Percentiles rank a stretch among this genome's conserved stretches.
Conservation (phyloP, 2,329 filamentous ascomycete genomes). For the Ceratocystis cacaofunesta region DNA sequence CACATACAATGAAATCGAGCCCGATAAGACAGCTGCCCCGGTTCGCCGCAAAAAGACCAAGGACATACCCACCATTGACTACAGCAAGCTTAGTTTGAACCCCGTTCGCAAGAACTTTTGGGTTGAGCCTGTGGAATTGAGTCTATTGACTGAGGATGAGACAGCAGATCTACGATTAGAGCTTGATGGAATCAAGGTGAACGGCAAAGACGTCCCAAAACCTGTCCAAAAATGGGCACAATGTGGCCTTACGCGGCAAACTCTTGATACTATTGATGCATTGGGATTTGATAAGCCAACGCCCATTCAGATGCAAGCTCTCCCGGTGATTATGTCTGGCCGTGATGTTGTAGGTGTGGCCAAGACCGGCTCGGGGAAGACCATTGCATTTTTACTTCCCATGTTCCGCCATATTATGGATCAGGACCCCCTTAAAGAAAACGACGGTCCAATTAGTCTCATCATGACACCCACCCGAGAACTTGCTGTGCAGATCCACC, state of each 20-base stretch:
- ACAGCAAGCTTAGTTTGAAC: conserved; percentile 71
- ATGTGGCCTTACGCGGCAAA: conserved; percentile 75
- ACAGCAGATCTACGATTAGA: conserved; percentile 68
- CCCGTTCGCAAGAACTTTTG: conserved; percentile 91
- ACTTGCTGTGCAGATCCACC: conserved; percentile 82
- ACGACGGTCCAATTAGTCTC: conserved; percentile 75
- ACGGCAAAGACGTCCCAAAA: conserved; percentile 74
- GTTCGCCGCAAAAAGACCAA: conserved; percentile 68
- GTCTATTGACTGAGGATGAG: conserved; percentile 71
- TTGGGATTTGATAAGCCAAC: conserved; percentile 81
- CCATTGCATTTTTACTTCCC: conserved; percentile 82
- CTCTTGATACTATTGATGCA: conserved; percentile 67
- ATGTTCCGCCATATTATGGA: conserved; percentile 99
- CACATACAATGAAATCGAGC: conserved; percentile 35
- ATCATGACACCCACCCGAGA: conserved; percentile 93
- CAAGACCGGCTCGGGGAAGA: conserved; percentile 96
- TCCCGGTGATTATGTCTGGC: conserved; percentile 90
- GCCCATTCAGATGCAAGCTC: conserved; percentile 85
- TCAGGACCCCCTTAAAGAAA: conserved; percentile 63
- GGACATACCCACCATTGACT: conserved; percentile 78
- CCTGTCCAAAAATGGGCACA: conserved; percentile 96
- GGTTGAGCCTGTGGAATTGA: conserved; percentile 72
- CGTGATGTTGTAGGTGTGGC: conserved; percentile 91
- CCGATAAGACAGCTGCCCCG: conserved; percentile 37
- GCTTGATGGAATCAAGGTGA: conserved; percentile 88